Evolutionary conservation across 108 stramenopile species (phyloP).

Genomic region (Aurantiochytrium sp.): DNA sequence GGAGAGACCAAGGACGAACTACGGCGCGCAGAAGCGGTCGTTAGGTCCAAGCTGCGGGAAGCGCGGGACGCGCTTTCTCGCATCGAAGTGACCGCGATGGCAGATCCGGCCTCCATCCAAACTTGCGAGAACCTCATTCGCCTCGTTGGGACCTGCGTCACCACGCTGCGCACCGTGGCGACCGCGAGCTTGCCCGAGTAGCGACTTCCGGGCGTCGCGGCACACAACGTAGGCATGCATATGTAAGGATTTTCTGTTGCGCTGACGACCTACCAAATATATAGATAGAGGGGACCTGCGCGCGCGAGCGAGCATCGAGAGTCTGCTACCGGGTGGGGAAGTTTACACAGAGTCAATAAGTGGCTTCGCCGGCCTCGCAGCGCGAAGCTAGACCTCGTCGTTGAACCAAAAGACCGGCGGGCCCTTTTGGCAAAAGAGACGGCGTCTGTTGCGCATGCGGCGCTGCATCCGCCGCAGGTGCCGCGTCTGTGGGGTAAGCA

Average conservation of each 20-base stretch:
- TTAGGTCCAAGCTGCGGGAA: background rate
- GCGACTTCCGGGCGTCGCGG: too few species aligned
- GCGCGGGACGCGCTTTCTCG: conserved; percentile 1
- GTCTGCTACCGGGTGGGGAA: too few species aligned
- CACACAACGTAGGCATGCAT: too few species aligned
- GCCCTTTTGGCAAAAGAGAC: background rate
- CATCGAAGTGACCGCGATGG: background rate
- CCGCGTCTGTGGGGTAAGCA: background rate
- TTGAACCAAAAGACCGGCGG: background rate
- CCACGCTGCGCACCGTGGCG: background rate
- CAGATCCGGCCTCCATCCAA: background rate
- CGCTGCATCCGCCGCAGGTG: background rate
- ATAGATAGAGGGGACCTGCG: too few species aligned
- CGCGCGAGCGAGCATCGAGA: too few species aligned
- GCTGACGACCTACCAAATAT: too few species aligned
- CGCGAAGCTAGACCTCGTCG: background rate
- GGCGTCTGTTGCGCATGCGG: background rate
- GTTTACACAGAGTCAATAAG: too few species aligned
- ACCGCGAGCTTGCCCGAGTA: too few species aligned
- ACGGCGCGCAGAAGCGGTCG: background rate
- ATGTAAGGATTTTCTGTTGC: too few species aligned
- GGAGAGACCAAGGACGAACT: conserved; percentile 19
- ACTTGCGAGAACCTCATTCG: background rate
- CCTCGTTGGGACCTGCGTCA: background rate
- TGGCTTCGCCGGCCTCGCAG: too few species aligned